These are phyloP conservation scores for Emericellopsis terricola DNA, from an alignment of 495 filamentous ascomycete species.

Conservation along the genomic window DNA sequence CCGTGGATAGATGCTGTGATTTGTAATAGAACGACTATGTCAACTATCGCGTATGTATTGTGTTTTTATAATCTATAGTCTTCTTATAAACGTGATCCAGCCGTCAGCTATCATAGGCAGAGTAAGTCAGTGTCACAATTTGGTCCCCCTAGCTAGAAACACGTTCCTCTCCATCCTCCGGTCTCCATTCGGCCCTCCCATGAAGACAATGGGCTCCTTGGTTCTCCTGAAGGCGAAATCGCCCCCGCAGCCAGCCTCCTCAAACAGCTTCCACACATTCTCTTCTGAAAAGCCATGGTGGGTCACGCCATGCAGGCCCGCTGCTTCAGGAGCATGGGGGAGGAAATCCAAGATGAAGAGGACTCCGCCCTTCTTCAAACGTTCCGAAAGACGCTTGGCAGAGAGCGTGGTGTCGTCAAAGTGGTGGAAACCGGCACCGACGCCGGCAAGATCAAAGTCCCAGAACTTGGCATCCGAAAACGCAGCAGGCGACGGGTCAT, in stretches of 20 bases:
- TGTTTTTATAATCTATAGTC: no score
- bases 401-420: constrained; percentile 43
- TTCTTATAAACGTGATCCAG: no score
- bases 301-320: constrained; percentile 25
- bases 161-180: constrained; percentile 7
- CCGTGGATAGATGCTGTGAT: no score
- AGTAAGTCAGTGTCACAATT: no score
- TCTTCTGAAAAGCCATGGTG: constrained; percentile 39
- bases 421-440: constrained; percentile 57
- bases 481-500: constrained; percentile 15
- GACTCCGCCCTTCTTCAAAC: constrained; percentile 43
- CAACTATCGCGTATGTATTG: no score
- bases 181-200: constrained; percentile 2
- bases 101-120: no score
- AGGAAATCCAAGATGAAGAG: constrained; percentile 50
- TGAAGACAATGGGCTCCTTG: constrained; percentile 10
- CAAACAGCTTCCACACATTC: constrained; percentile 32
- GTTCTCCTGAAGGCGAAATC: constrained; percentile 24
- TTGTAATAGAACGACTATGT: no score
- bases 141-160: constrained; percentile 15
- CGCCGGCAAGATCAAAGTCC: constrained; percentile 43
- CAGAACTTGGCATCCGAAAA: constrained; percentile 29
- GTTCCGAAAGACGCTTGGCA: constrained; percentile 33
- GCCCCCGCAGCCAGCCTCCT: constrained; percentile 26
- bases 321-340: constrained; percentile 17